Evolutionary conservation across 2,329 filamentous ascomycete species (phyloP), one percentile per base, ranked within the genome.

Genomic region (Neonectria hederae): DNA sequence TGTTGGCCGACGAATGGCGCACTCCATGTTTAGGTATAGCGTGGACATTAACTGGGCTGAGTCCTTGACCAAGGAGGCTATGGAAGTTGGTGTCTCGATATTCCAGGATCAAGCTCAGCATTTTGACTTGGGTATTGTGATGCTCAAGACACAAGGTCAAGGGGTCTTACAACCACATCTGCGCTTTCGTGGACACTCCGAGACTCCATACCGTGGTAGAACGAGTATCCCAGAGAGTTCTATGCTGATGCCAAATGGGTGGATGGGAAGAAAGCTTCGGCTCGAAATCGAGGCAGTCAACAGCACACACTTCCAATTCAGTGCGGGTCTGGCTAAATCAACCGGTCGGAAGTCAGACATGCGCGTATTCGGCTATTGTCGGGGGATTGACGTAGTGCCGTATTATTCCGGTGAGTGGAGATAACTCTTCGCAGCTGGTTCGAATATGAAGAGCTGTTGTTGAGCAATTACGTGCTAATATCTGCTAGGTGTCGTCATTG

Each of bases 31-130:
- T 72, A 82, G 77, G 0, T 88, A 80, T 71, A 79, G 76, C 49
- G 80, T 85, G 3, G 78, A 84, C 59, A 54, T 88, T 0, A 74
- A 79, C 14, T 87, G 83, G 69, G 57, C 69, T 0, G 79, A 83
- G 0, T 61, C 55, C 2, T 38, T 69, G 11, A 73, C 72, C 0
- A 65, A 66, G 0, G 52, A 74, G 1, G 80, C 81, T 1, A 81
- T 84, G 65, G 86, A 88, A 70, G 83, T 84, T 2, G 86, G 86
- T 0, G 76, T 88, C 5, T 83, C 82, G 0, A 75, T 82, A 0
- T 87, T 88, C 68, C 76, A 87, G 32, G 86, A 82, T 0, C 82
- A 87, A 72, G 81, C 83, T 62, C 83, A 87, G 63, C 85, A 87
- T 54, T 74, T 84, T 7, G 83, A 86, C 49, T 67, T 87, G 6